These are phyloP conservation scores for Venturia oleaginea DNA, from an alignment of 2,329 filamentous ascomycete genomes.

Conservation along the genomic window DNA sequence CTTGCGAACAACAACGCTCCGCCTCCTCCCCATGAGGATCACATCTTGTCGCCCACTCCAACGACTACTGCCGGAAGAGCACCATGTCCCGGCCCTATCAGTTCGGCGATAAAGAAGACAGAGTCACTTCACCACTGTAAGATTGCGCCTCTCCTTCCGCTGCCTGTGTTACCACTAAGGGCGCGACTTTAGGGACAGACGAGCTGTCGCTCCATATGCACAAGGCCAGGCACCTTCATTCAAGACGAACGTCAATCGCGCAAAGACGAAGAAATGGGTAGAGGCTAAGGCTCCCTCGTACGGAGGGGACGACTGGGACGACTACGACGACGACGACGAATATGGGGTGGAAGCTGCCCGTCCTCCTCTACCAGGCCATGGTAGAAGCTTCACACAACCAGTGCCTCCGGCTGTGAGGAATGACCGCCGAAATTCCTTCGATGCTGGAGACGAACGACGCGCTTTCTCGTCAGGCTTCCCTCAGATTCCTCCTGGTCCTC, in stretches of 20 bases:
- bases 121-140: conserved; percentile 18
- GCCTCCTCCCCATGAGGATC: neutral
- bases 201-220: conserved; percentile 19
- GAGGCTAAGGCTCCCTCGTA: conserved; percentile 81
- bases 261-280: conserved; percentile 91
- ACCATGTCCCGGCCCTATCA: conserved; percentile 32
- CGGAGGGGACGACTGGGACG: conserved; percentile 90
- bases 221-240: conserved; percentile 48
- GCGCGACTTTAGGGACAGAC: conserved; percentile 21
- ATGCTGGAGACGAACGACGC: conserved; percentile 43
- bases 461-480: conserved; percentile 32
- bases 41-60: neutral
- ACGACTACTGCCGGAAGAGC: neutral
- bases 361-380: conserved; percentile 34
- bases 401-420: neutral
- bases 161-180: conserved; percentile 1
- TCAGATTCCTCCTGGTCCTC: neutral
- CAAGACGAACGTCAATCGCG: conserved; percentile 77
- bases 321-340: conserved; percentile 48
- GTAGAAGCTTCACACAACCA: conserved; percentile 34
- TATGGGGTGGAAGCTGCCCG: conserved; percentile 42
- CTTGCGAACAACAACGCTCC: neutral
- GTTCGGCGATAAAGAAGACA: conserved; percentile 27
- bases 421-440: conserved; percentile 42
- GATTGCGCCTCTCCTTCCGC: conserved; percentile 11